phyloP scores from a whole-genome alignment of 169 alveolate genomes.

The Eimeria falciformis region DNA sequence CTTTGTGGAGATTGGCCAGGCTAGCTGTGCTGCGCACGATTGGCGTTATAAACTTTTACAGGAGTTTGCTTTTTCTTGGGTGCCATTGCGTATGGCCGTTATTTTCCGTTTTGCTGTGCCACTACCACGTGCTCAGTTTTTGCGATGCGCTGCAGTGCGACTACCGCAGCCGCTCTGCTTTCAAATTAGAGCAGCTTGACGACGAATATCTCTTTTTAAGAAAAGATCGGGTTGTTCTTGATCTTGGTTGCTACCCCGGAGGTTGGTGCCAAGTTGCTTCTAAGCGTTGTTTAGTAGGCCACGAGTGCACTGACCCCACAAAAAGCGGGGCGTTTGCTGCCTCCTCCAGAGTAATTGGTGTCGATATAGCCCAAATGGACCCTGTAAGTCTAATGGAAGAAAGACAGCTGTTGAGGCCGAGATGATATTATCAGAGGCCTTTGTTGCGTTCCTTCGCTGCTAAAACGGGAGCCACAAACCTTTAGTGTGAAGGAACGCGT shows the following conservation, averaged over 20 bases:
- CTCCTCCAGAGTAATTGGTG: constrained; percentile 65
- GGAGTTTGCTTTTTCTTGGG: not conserved
- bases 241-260: constrained; percentile 82
- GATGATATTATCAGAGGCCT: too few relatives aligned
- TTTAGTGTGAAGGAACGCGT: not conserved
- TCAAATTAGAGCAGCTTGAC: constrained; percentile 79
- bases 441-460: too few relatives aligned
- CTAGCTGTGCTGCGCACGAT: too few relatives aligned
- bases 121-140: not conserved
- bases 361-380: constrained; percentile 70
- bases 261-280: constrained; percentile 81
- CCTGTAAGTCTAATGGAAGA: constrained; percentile 72
- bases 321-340: constrained; percentile 3
- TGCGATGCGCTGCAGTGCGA: constrained; percentile 57
- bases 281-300: constrained; percentile 73
- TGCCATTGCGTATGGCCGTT: not conserved
- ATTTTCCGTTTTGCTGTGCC: not conserved
- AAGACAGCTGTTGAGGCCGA: too few relatives aligned
- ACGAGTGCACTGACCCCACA: not conserved
- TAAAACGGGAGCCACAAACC: not conserved
- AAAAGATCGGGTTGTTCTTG: constrained; percentile 76
- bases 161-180: constrained; percentile 81
- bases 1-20: too few relatives aligned
- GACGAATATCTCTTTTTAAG: constrained; percentile 71
- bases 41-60: not conserved